These are phyloP conservation scores for Phytophthora agathidicida DNA, from an alignment of 352 stramenopile species.

Conservation along the genomic window DNA sequence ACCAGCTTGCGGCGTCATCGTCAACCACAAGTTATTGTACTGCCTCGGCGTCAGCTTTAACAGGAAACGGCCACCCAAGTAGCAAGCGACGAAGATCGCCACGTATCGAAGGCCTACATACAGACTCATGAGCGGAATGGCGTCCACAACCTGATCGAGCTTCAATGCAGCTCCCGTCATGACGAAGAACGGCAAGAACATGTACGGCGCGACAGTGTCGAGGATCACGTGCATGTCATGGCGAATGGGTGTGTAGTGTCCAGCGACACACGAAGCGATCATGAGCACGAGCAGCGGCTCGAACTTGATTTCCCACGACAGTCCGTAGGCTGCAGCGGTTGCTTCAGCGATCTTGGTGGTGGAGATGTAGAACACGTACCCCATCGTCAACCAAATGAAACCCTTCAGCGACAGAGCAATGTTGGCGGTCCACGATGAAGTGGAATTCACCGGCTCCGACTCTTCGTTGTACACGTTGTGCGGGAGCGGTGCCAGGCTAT, in stretches of 20 bases:
- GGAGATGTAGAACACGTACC: slow-evolving; percentile 65
- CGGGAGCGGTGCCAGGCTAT: slow-evolving; percentile 41
- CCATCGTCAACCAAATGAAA: slow-evolving; percentile 67
- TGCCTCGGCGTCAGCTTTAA: slow-evolving; percentile 57
- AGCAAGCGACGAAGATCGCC: slow-evolving; percentile 68
- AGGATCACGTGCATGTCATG: slow-evolving; percentile 83
- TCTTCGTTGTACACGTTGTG: slow-evolving; percentile 60
- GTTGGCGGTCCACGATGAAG: slow-evolving; percentile 23
- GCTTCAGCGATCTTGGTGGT: slow-evolving; percentile 48
- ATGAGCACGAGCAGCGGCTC: slow-evolving; percentile 74
- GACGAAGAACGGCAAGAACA: slow-evolving; percentile 78
- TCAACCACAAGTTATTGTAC: slow-evolving; percentile 81
- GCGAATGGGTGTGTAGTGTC: slow-evolving; percentile 57
- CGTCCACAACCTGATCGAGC: slow-evolving; percentile 62
- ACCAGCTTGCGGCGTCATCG: slow-evolving; percentile 68
- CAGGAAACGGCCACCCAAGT: slow-evolving; percentile 59
- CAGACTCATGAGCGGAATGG: slow-evolving; percentile 67
- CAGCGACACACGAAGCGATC: slow-evolving; percentile 63
- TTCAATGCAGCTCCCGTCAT: slow-evolving; percentile 74
- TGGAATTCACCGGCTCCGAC: not conserved
- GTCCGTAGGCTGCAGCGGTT: slow-evolving; percentile 46
- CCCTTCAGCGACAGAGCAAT: slow-evolving; percentile 57
- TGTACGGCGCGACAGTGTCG: slow-evolving; percentile 65
- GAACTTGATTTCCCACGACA: slow-evolving; percentile 73
- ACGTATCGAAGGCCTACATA: slow-evolving; percentile 66